These are phyloP conservation scores for Backusella australiensis DNA, from an alignment of 192 early-diverging fungal genomes.

Conservation along the genomic window DNA sequence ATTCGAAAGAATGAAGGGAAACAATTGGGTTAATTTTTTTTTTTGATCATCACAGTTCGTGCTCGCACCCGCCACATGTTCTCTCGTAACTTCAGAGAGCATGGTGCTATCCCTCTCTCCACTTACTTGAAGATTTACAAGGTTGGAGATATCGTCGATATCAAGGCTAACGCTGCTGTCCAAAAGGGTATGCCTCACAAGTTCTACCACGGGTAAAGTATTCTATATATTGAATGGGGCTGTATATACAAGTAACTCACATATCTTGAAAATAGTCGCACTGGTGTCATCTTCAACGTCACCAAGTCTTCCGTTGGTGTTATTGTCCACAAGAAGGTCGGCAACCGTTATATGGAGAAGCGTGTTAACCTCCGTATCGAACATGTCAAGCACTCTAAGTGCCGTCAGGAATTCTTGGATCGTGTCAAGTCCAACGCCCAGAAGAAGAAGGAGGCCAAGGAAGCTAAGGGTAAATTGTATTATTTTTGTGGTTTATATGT, in stretches of 20 bases:
- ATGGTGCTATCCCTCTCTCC: constrained; percentile 90
- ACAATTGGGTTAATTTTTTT: background rate
- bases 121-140: constrained; percentile 99
- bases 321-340: constrained; percentile 97
- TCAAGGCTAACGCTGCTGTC: constrained; percentile 98
- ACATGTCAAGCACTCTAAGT: constrained; percentile 99
- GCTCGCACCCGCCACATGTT: constrained; percentile 99
- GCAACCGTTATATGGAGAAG: constrained; percentile 98
- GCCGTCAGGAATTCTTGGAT: constrained; percentile 94
- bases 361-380: constrained; percentile 96
- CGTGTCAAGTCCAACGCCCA: constrained; percentile 95
- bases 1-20: background rate
- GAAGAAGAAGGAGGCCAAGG: constrained; percentile 76
- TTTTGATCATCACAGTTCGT: constrained; percentile 51
- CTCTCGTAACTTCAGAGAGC: constrained; percentile 93
- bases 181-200: constrained; percentile 99
- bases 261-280: constrained; percentile 51
- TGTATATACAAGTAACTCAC: background rate
- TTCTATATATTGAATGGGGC: background rate
- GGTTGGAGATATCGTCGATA: constrained; percentile 99
- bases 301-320: constrained; percentile 99
- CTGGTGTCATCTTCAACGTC: constrained; percentile 99
- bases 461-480: constrained; percentile 21
- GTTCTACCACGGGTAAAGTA: constrained; percentile 93
- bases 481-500: background rate